phyloP scores from a whole-genome alignment of 2,329 filamentous ascomycete genomes.

The Eutypella sp. region DNA sequence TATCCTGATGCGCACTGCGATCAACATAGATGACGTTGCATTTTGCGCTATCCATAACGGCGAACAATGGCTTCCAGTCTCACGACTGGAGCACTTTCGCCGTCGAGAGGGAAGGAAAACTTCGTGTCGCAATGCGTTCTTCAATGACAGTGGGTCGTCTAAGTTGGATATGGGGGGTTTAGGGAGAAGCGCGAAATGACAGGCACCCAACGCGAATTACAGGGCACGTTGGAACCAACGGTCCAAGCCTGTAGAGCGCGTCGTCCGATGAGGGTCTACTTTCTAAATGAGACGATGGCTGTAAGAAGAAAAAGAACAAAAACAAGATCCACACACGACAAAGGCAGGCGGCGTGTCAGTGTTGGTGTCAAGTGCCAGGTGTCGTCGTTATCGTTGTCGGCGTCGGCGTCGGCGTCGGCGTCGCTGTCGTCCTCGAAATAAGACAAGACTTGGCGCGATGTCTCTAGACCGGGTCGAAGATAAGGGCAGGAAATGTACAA shows the following conservation, averaged over 20 bases:
- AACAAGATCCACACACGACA: too few relatives aligned
- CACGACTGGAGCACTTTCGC: conserved; percentile 55
- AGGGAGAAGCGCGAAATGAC: not conserved
- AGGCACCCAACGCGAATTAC: not conserved
- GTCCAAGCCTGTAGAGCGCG: too few relatives aligned
- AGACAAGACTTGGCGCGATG: not conserved
- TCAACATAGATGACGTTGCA: conserved; percentile 59
- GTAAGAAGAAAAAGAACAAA: too few relatives aligned
- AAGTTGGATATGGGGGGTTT: not conserved
- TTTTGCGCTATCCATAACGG: conserved; percentile 52
- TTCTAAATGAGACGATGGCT: too few relatives aligned
- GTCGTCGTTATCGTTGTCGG: not conserved
- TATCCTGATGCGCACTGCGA: conserved; percentile 44
- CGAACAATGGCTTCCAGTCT: conserved; percentile 54
- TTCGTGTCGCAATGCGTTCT: conserved; percentile 17
- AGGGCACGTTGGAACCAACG: too few relatives aligned
- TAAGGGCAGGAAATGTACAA: conserved; percentile 1
- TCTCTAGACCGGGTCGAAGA: not conserved
- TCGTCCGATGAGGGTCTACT: too few relatives aligned
- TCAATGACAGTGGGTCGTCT: not conserved
- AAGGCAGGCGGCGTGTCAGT: too few relatives aligned
- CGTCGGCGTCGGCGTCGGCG: not conserved
- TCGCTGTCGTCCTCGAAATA: too few relatives aligned
- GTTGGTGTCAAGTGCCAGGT: too few relatives aligned
- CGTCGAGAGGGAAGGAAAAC: conserved; percentile 19